Base-by-base conservation (phyloP, 352 stramenopile species). In the Phytophthora constricta region DNA sequence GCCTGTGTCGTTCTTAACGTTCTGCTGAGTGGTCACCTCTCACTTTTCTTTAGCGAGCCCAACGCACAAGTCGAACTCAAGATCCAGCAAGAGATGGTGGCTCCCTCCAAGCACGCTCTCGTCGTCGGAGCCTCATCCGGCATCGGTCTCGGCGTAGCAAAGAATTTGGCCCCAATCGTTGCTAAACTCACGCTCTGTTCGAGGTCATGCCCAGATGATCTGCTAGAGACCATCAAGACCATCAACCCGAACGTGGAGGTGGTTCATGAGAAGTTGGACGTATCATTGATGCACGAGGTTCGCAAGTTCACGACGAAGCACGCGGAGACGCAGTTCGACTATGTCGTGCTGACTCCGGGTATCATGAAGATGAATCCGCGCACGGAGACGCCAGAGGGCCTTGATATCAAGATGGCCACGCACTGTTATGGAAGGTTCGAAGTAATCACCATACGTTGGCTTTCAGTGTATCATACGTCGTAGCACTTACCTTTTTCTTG, bases 91-190 rank as follows among this genome's bases (percentile, higher is more conserved):
- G 56, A 70, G 34, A 70, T 70, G 62, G n/a, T 31, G 19, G 56
- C 62, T 4, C 47, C 55, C 27, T 67, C 43, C 50, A 72, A 72
- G 22, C 58, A 68, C 52, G 65, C 58, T 1, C 65, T 72, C 28
- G 53, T 72, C n/a, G 53, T 73, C 26, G 65, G 65, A 5, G 65
- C 65, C 27, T 73, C 65, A 16, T 68, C 65, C 28, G 65, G 59
- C 13, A 65, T 73, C 13, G 58, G 65, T 19, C 47, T 68, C 17
- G 65, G 46, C 8, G 37, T 66, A 5, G 66, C 60, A 16, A 59
- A 70, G 23, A 10, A 65, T 4, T 26, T 74, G 8, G 66, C 66
- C 4, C 65, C 59, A 10, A 54, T 74, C 9, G 65, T 74, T 8
- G 37, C 59, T 10, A 72, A 72, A 28, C 17, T 68, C 14, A 72